These are phyloP conservation scores for Xylaria sp. DNA, from an alignment of 2,329 filamentous ascomycete genomes.

Conservation along the genomic window DNA sequence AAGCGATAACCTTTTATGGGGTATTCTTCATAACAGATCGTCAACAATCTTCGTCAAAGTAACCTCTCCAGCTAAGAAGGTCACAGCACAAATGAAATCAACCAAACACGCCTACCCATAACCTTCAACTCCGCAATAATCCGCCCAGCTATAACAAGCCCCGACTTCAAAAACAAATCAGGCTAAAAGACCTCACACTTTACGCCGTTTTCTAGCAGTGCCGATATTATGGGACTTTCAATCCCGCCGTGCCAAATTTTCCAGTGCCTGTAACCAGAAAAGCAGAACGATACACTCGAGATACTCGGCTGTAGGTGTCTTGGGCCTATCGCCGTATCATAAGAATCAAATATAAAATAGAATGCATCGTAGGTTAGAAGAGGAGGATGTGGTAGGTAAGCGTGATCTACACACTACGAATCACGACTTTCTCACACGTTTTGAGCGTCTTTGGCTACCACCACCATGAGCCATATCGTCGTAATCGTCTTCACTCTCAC, in stretches of 20 bases:
- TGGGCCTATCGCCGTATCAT: conserved; percentile 1
- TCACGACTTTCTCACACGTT: conserved; percentile 45
- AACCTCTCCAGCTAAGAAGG: conserved; percentile 1
- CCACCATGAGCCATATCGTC: conserved; percentile 52
- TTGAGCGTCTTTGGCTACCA: conserved; percentile 37
- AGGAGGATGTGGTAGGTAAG: background rate
- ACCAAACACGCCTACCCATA: conserved; percentile 8
- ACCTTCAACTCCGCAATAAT: conserved; percentile 25
- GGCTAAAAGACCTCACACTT: conserved; percentile 15
- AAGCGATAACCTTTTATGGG: conserved; percentile 20
- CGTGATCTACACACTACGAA: background rate
- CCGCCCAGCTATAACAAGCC: conserved; percentile 15
- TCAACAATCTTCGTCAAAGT: conserved; percentile 24
- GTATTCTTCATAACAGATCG: conserved; percentile 24
- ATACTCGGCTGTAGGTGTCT: background rate
- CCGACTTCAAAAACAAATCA: conserved; percentile 19
- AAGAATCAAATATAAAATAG: conserved; percentile 5
- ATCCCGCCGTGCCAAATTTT: conserved; percentile 30
- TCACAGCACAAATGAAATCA: conserved; percentile 17
- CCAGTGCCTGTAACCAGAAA: conserved; percentile 32
- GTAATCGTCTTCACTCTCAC: conserved; percentile 58
- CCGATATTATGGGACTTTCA: conserved; percentile 23
- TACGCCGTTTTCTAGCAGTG: conserved; percentile 31
- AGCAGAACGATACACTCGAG: conserved; percentile 14
- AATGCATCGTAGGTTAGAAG: conserved; percentile 5